Evolutionary conservation across 2,329 filamentous ascomycete genomes (phyloP).

Genomic region (Claviceps sp.): DNA sequence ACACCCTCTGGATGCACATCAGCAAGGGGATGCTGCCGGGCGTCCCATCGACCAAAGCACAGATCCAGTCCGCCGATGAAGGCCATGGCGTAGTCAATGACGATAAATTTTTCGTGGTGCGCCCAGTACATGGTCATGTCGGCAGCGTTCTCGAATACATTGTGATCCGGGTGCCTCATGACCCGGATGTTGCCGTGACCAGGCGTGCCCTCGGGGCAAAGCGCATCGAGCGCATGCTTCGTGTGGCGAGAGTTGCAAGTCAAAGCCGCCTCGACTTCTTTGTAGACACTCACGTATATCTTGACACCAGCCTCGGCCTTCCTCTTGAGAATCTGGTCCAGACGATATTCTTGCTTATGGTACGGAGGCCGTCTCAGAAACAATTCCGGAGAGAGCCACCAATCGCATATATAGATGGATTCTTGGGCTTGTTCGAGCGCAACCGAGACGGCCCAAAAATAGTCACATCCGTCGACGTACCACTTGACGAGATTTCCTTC

Average conservation of each 20-base stretch:
- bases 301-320: constrained; percentile 86
- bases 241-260: constrained; percentile 91
- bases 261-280: constrained; percentile 67
- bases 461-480: constrained; percentile 93
- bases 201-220: constrained; percentile 70
- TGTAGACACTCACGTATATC: constrained; percentile 87
- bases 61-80: constrained; percentile 92
- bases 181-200: constrained; percentile 81
- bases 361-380: constrained; percentile 77
- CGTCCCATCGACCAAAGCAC: constrained; percentile 93
- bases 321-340: constrained; percentile 78
- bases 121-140: constrained; percentile 98
- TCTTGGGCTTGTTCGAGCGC: constrained; percentile 85
- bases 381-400: constrained; percentile 88
- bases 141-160: constrained; percentile 80
- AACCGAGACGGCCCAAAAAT: constrained; percentile 85
- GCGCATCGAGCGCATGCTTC: constrained; percentile 65
- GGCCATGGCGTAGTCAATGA: constrained; percentile 80
- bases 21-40: constrained; percentile 68
- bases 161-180: constrained; percentile 90
- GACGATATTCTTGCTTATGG: constrained; percentile 68
- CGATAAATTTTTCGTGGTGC: constrained; percentile 94
- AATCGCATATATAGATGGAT: constrained; percentile 90
- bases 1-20: constrained; percentile 81
- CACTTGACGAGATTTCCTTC: constrained; percentile 84